Base-by-base conservation (phyloP, 2,329 filamentous ascomycete species). In the Colletotrichum spaethianum region DNA sequence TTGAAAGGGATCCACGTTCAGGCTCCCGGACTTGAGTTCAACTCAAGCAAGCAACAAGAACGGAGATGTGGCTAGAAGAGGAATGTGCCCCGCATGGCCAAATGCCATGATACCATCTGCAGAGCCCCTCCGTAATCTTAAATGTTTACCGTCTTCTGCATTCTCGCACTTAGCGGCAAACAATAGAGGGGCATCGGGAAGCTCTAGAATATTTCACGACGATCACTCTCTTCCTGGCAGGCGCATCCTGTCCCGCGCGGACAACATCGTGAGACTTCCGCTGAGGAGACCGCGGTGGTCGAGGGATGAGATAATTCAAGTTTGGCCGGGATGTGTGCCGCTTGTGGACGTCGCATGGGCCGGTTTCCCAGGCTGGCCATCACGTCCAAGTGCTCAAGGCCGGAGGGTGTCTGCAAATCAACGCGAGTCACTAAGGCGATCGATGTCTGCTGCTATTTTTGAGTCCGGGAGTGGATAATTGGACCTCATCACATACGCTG, bases 121-220 rank as follows among this genome's bases (percentile, higher is more conserved):
- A 70, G 52, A 73, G 67, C 64, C 64, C 72, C 72, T 74, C 70
- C 64, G 61, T 65, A 74, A 74, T 74, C 70, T 73, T 74, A 74
- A 66, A 73, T 74, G 72, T 74, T 74, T 74, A 70, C 72, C 64
- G 48, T 63, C 55, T 46, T 64, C 20, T 70, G 61, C 64, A 50
- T 66, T 65, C 42, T 61, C 64, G 60, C 60, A 69, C 48, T 36
- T 71, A 50, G 67, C 69, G 61, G 61, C 61, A 73, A 65, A 69
- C 72, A 74, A 69, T 59, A 52, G 63, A 64, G 64, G 64, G 65
- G 65, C 70, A 23, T 33, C 55, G 48, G 48, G 67, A 66, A 57
- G 53, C 70, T 69, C 65, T 63, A 42, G 70, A 67, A 67, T 44
- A 71, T 62, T 52, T 55, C 40, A 65, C 55, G 67, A 63, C 70